These are phyloP conservation scores for Saccharomyces mikatae DNA, from an alignment of 805 yeast species.

Conservation along the genomic window DNA sequence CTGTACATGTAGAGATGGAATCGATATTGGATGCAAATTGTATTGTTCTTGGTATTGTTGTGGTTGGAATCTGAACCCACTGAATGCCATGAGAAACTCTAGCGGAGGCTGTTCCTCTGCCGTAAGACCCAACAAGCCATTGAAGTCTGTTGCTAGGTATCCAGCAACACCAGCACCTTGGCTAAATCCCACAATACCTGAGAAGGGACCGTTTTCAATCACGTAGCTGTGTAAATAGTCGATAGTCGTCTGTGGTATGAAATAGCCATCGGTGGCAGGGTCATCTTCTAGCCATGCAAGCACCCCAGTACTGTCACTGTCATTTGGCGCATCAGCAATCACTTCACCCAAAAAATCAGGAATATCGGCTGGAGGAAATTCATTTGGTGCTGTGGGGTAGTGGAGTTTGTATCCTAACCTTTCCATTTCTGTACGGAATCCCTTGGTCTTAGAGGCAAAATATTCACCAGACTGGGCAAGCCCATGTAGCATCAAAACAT, in stretches of 20 bases:
- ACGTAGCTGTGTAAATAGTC: conserved; percentile 38
- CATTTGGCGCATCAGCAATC: conserved; percentile 25
- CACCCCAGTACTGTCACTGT: conserved; percentile 22
- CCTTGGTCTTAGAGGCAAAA: conserved; percentile 79
- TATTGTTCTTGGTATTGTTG: conserved; percentile 24
- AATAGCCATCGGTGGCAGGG: conserved; percentile 33
- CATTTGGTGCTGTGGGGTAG: conserved; percentile 71
- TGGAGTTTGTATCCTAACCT: conserved; percentile 53
- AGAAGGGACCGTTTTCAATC: conserved; percentile 60
- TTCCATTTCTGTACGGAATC: conserved; percentile 62
- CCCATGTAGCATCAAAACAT: conserved; percentile 82
- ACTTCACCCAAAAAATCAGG: conserved; percentile 43
- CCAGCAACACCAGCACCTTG: conserved; percentile 92
- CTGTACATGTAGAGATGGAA: conserved; percentile 62
- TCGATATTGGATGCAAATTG: conserved; percentile 20
- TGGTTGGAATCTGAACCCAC: conserved; percentile 47
- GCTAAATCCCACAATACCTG: conserved; percentile 82
- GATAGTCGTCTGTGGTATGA: conserved; percentile 33
- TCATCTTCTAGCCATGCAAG: conserved; percentile 63
- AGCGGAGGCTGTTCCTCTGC: conserved; percentile 37
- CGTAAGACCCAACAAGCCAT: conserved; percentile 36
- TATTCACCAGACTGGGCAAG: conserved; percentile 74
- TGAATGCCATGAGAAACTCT: conserved; percentile 65
- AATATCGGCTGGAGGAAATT: conserved; percentile 50
- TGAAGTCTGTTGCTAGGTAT: conserved; percentile 48